A percentile compares a stretch with the other conserved stretches of the same genome.
These are phyloP conservation scores for Aspergillus sp. DNA, from an alignment of 2,329 filamentous ascomycete species.

Conservation along the genomic window DNA sequence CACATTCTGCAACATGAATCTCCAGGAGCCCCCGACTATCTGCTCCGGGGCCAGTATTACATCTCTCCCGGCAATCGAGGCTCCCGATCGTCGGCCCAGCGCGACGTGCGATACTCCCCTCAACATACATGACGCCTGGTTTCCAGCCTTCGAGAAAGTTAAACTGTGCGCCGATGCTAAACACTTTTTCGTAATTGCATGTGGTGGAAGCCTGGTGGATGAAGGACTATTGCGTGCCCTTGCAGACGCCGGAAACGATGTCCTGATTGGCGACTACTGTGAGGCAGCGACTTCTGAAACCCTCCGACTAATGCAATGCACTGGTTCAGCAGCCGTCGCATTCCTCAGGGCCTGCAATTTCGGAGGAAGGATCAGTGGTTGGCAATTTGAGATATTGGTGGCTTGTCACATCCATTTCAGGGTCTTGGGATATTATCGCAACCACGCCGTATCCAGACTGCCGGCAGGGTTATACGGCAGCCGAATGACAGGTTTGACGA, in stretches of 20 bases:
- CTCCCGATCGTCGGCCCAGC: conserved; percentile 19
- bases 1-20: conserved; percentile 9
- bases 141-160: conserved; percentile 19
- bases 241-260: conserved; percentile 24
- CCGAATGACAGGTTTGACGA: conserved; percentile 14
- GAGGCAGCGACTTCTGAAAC: conserved; percentile 18
- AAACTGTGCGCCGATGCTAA: conserved; percentile 40
- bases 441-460: conserved; percentile 13
- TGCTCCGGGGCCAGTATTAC: conserved; percentile 6
- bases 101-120: conserved; percentile 3
- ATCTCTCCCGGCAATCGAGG: conserved; percentile 11
- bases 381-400: conserved; percentile 19
- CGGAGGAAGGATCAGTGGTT: conserved; percentile 12
- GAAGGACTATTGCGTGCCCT: conserved; percentile 18
- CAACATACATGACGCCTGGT: conserved; percentile 7
- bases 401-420: conserved; percentile 20
- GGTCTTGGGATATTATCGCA: conserved; percentile 19
- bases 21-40: neutral
- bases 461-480: conserved; percentile 19
- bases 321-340: conserved; percentile 19
- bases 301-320: conserved; percentile 14
- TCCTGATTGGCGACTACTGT: conserved; percentile 24
- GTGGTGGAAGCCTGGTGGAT: conserved; percentile 9
- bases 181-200: conserved; percentile 74
- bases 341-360: conserved; percentile 23